Evolutionary conservation across 352 stramenopile species (phyloP).

Genomic region (Proteromonas lacertae): DNA sequence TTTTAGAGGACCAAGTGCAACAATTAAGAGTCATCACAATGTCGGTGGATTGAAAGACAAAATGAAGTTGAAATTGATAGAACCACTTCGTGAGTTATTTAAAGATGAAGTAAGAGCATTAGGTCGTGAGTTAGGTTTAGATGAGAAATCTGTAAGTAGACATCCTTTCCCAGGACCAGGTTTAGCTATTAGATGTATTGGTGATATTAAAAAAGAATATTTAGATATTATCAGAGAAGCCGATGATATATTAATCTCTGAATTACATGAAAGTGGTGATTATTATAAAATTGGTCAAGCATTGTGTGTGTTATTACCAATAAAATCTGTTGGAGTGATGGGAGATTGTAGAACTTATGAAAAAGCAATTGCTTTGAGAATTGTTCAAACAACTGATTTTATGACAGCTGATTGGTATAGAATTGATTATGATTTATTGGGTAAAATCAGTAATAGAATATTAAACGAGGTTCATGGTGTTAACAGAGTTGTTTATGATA

Average conservation of each 20-base stretch:
- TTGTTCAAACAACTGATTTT: constrained; percentile 92
- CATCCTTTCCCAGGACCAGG: constrained; percentile 94
- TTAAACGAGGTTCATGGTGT: constrained; percentile 94
- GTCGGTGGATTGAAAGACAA: constrained; percentile 76
- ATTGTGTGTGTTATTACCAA: constrained; percentile 80
- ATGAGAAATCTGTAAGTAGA: constrained; percentile 80
- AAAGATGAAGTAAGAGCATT: constrained; percentile 30
- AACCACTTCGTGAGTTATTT: constrained; percentile 44
- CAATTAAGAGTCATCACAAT: constrained; percentile 99
- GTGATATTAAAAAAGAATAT: constrained; percentile 60
- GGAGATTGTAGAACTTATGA: constrained; percentile 74
- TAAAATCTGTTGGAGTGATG: constrained; percentile 92
- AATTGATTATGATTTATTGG: constrained; percentile 85
- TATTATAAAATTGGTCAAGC: constrained; percentile 94
- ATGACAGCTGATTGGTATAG: constrained; percentile 99
- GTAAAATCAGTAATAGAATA: constrained; percentile 71
- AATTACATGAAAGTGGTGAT: constrained; percentile 64
- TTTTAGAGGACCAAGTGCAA: constrained; percentile 40
- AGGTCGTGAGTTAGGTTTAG: constrained; percentile 78
- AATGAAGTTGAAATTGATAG: constrained; percentile 95
- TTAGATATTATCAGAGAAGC: constrained; percentile 79
- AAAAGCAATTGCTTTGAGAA: constrained; percentile 38
- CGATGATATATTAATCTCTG: constrained; percentile 87
- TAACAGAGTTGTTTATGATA: constrained; percentile 96
- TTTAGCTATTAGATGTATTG: constrained; percentile 76